Percentiles rank a stretch among this genome's conserved stretches.
These are phyloP conservation scores for Mesembryanthemum crystallinum DNA, from an alignment of 148 eudicot species.

Conservation along the genomic window DNA sequence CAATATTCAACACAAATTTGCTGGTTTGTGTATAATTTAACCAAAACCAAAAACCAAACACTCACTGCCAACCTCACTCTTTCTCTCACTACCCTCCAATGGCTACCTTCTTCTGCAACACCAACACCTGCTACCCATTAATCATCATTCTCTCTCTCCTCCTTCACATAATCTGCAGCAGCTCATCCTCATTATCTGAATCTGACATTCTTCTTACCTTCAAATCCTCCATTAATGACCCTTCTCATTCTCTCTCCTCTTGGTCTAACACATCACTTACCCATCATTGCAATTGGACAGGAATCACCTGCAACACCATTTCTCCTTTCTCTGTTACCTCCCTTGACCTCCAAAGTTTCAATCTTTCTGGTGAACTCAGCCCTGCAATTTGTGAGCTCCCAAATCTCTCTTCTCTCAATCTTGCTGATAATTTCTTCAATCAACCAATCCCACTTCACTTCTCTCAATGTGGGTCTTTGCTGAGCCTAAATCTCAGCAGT, in stretches of 20 bases:
- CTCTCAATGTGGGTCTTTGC: slow-evolving; percentile 54
- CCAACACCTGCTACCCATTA: slow-evolving; percentile 27
- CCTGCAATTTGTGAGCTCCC: slow-evolving; percentile 53
- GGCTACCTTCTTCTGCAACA: slow-evolving; percentile 44
- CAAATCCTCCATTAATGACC: slow-evolving; percentile 71
- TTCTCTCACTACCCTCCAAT: slow-evolving; percentile 47
- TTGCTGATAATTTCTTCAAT: slow-evolving; percentile 69
- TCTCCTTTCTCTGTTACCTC: slow-evolving; percentile 42
- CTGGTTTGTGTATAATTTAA: neutral
- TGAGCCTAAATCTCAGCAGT: slow-evolving; percentile 56
- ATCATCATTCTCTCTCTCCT: slow-evolving; percentile 28
- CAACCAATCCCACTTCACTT: slow-evolving; percentile 83
- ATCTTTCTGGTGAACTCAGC: slow-evolving; percentile 86
- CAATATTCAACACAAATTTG: slow-evolving; percentile 14
- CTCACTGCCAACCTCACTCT: slow-evolving; percentile 30
- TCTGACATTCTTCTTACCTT: slow-evolving; percentile 58
- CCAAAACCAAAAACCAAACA: slow-evolving; percentile 27
- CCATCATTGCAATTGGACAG: slow-evolving; percentile 74
- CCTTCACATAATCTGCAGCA: neutral
- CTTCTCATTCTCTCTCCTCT: slow-evolving; percentile 47
- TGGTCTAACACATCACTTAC: slow-evolving; percentile 60
- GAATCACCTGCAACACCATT: slow-evolving; percentile 50
- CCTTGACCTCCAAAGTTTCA: slow-evolving; percentile 54
- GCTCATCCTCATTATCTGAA: slow-evolving; percentile 35
- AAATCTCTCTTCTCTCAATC: slow-evolving; percentile 50